phyloP scores from a whole-genome alignment of 768 basidiomycete species.

The Leccinum broughii region DNA sequence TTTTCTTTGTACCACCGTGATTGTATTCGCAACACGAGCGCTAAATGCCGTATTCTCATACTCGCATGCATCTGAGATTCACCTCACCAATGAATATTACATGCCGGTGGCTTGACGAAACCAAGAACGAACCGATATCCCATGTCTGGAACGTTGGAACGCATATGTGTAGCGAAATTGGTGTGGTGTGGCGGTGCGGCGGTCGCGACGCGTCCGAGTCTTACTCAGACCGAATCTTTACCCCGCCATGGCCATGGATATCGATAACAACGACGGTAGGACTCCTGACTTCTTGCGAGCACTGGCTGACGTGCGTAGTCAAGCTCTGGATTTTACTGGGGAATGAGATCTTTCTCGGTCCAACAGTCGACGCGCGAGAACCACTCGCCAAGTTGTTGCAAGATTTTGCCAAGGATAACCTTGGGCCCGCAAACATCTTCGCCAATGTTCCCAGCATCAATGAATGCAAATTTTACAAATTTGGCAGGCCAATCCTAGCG shows the following conservation, averaged over 20 bases:
- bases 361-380: background rate
- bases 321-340: background rate
- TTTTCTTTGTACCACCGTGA: background rate
- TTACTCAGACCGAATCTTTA: no score
- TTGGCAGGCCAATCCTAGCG: no score
- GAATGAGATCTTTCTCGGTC: background rate
- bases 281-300: background rate
- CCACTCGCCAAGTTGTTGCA: background rate
- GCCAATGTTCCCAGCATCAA: no score
- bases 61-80: background rate
- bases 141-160: no score
- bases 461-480: no score
- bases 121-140: no score
- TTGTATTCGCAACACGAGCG: slow-evolving; percentile 18
- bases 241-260: background rate
- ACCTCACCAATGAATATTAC: background rate
- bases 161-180: no score
- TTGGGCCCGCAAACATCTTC: background rate
- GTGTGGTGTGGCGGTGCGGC: no score
- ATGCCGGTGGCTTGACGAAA: background rate
- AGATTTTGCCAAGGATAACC: background rate
- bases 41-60: background rate
- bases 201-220: no score
- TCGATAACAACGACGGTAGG: background rate
- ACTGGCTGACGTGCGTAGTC: background rate